These are phyloP conservation scores for Wakefieldia striispora DNA, from an alignment of 768 basidiomycete species.

Conservation along the genomic window DNA sequence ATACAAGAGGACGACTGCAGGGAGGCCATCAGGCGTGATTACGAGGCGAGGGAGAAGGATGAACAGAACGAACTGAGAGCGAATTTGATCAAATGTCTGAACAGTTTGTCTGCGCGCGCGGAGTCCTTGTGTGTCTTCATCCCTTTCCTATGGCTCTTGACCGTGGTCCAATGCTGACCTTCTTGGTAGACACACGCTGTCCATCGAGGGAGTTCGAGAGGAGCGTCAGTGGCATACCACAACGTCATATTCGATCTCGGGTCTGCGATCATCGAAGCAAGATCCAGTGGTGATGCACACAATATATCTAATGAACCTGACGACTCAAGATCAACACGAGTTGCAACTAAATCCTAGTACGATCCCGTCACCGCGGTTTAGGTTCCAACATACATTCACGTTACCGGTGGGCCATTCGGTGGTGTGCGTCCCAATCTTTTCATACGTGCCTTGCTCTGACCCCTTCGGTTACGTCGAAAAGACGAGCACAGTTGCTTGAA, in stretches of 20 bases:
- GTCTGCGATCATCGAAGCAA: slow-evolving; percentile 9
- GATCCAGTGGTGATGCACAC: slow-evolving; percentile 20
- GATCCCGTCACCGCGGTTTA: slow-evolving; percentile 25
- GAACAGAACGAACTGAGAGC: slow-evolving; percentile 13
- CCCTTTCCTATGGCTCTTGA: not conserved
- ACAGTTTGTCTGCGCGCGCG: slow-evolving; percentile 7
- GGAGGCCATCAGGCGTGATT: slow-evolving; percentile 1
- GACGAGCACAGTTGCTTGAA: slow-evolving; percentile 41
- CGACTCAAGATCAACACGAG: slow-evolving; percentile 26
- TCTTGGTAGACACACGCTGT: slow-evolving; percentile 12
- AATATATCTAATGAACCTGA: slow-evolving; percentile 27
- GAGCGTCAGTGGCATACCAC: not conserved
- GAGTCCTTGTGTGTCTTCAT: slow-evolving; percentile 6
- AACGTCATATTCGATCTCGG: slow-evolving; percentile 1
- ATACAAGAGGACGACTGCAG: slow-evolving; percentile 6
- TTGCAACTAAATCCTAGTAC: slow-evolving; percentile 23
- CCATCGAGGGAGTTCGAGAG: slow-evolving; percentile 6
- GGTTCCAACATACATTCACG: slow-evolving; percentile 11
- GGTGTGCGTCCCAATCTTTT: slow-evolving; percentile 6
- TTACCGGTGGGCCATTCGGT: slow-evolving; percentile 20
- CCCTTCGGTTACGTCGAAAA: slow-evolving; percentile 2
- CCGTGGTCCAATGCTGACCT: not conserved
- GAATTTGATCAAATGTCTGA: slow-evolving; percentile 19
- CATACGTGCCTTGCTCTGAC: not conserved
- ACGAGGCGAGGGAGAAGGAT: slow-evolving; percentile 1